Evolutionary conservation across 139 green algal species (phyloP).

Genomic region (Picochlorum sp.): DNA sequence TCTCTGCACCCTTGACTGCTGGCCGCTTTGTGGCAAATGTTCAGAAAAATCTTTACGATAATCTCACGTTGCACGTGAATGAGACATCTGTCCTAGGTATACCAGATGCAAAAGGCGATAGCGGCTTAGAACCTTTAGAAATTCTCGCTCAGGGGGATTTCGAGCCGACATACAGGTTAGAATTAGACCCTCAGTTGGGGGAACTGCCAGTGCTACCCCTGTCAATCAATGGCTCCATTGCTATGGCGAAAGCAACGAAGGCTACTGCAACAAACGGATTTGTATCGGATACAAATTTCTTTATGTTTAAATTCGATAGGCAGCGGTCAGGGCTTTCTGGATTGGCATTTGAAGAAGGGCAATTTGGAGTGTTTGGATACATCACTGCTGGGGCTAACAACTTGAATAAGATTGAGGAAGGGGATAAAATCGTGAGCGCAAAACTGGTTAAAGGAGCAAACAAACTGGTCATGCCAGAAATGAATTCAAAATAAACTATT

Average conservation of each 20-base stretch:
- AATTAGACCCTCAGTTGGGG: constrained; percentile 61
- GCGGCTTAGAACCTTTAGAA: constrained; percentile 56
- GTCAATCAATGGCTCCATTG: constrained; percentile 52
- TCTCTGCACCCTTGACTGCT: constrained; percentile 57
- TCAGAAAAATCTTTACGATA: constrained; percentile 48
- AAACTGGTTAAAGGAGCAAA: constrained; percentile 37
- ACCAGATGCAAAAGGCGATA: background rate
- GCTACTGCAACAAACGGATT: constrained; percentile 14
- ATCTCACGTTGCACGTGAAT: constrained; percentile 12
- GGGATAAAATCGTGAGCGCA: constrained; percentile 46
- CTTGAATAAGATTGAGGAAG: constrained; percentile 31
- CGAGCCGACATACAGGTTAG: constrained; percentile 61
- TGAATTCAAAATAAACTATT: background rate
- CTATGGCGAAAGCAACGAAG: constrained; percentile 39
- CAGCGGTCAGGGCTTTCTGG: constrained; percentile 50
- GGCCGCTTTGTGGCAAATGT: constrained; percentile 72
- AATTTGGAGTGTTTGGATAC: constrained; percentile 75
- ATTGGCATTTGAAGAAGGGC: constrained; percentile 81
- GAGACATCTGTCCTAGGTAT: constrained; percentile 10
- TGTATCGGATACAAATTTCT: constrained; percentile 51
- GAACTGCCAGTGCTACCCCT: constrained; percentile 74
- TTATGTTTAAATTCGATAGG: constrained; percentile 73
- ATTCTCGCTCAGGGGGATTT: constrained; percentile 67
- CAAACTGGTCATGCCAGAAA: background rate
- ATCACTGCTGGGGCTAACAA: constrained; percentile 45